Base-by-base conservation (phyloP, 2,329 filamentous ascomycete genomes). In the Trichoderma sp. region DNA sequence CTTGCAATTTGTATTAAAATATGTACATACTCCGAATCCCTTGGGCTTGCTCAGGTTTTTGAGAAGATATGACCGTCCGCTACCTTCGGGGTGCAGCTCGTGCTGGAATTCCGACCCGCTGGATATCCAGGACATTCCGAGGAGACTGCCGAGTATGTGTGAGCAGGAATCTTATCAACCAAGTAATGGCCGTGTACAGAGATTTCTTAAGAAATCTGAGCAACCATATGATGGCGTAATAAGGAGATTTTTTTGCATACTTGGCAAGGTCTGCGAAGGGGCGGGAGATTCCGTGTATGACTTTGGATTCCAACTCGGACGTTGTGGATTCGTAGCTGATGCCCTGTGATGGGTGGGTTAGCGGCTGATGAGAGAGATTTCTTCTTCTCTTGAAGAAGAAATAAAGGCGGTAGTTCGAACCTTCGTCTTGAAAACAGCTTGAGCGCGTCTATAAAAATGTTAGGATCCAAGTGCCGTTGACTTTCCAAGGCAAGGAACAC, bases 21-120 rank as follows among this genome's bases (percentile, higher is more conserved):
- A 66, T 56, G 52, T 65, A 66, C 63, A 59, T 59, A 66, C 63
- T 37, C 63, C 63, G 63, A 34, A 66, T 49, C 63, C 63, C 54
- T 66, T 66, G 49, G 63, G 63, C 51, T 66, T 66, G 54, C 63
- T 66, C 63, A 66, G 30, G 63, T 66, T 66, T 54, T 66, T 66
- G 63, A 66, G 63, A 21, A 66, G 63, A 59, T 66, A 66, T 26
- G 63, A 66, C 54, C 63, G 43, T 49, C 34, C 55, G 54, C 32
- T 66, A 54, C 63, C 63, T 59, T 66, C 52, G 32, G 51, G 63
- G 63, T 43, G 52, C 21, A 66, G 63, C 54, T 66, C 63, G 43
- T 66, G 63, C 52, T 66, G 63, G 63, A 66, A 66, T 59, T 66
- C 63, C 28, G 63, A 56, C 52, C 63, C 54, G 54, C 63, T 59